phyloP scores from a whole-genome alignment of 1,284 basidiomycete species.

The Mrakiaceae sp. region DNA sequence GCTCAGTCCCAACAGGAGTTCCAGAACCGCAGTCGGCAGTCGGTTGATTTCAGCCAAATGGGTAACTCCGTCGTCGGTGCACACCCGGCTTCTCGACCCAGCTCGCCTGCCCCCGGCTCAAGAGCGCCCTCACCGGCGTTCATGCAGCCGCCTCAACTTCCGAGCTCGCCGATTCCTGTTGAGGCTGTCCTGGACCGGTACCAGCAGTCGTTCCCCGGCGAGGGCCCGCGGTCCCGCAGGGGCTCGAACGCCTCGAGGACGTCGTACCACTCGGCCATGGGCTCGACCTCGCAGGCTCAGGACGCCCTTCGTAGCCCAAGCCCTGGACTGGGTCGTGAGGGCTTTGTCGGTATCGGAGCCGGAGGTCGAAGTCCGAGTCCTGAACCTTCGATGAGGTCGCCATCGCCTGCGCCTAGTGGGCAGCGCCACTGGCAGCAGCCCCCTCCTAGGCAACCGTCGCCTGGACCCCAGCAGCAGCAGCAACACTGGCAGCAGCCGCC shows the following conservation, averaged over 20 bases:
- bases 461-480: conserved; percentile 9
- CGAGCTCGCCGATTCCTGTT: conserved; percentile 43
- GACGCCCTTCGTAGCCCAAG: conserved; percentile 25
- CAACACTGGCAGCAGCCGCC: conserved; percentile 4
- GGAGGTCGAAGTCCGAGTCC: conserved; percentile 40
- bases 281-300: conserved; percentile 23
- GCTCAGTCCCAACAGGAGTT: conserved; percentile 36
- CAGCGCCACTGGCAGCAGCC: background rate
- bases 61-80: conserved; percentile 65
- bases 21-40: conserved; percentile 24
- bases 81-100: conserved; percentile 58
- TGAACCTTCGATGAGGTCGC: background rate
- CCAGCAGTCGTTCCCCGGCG: conserved; percentile 76
- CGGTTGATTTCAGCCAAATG: conserved; percentile 38
- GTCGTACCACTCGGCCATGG: conserved; percentile 16
- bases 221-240: conserved; percentile 40
- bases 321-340: conserved; percentile 42
- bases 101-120: conserved; percentile 35
- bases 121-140: conserved; percentile 43
- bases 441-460: conserved; percentile 14
- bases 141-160: conserved; percentile 53
- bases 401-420: conserved; percentile 5
- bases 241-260: conserved; percentile 27
- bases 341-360: conserved; percentile 66
- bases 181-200: conserved; percentile 69